These are phyloP conservation scores for Hypoxylon sp. DNA, from an alignment of 2,329 filamentous ascomycete genomes.

Conservation along the genomic window DNA sequence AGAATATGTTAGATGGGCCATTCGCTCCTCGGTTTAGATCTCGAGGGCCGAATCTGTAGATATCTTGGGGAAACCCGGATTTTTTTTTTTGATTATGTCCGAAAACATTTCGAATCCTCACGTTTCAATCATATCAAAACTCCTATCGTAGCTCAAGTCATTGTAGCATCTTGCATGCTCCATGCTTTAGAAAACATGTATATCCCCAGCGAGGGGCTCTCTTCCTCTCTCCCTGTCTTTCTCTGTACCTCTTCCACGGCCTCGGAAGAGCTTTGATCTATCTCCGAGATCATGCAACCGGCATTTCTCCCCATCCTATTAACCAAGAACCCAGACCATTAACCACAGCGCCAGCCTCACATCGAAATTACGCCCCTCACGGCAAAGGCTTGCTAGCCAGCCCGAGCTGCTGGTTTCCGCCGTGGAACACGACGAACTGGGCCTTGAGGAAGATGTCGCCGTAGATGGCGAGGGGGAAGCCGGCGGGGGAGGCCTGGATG, in stretches of 20 bases:
- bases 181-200: not conserved
- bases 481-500: constrained; percentile 63
- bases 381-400: constrained; percentile 52
- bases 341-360: not conserved
- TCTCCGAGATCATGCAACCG: not conserved
- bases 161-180: not conserved
- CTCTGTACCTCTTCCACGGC: not conserved
- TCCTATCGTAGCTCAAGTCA: not conserved
- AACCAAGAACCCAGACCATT: not conserved
- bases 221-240: constrained; percentile 3
- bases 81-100: too few species aligned
- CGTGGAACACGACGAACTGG: constrained; percentile 71
- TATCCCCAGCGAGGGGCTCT: not conserved
- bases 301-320: not conserved
- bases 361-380: constrained; percentile 1
- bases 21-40: not conserved
- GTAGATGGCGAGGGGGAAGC: constrained; percentile 69
- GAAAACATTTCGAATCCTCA: not conserved
- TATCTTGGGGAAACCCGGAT: not conserved
- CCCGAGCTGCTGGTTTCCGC: constrained; percentile 54
- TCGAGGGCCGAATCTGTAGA: too few species aligned
- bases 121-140: constrained; percentile 10
- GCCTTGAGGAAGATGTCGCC: constrained; percentile 76
- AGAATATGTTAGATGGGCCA: too few species aligned
- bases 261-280: constrained; percentile 1